Evolutionary conservation across 2,329 filamentous ascomycete species (phyloP).

Genomic region (Fusarium sp.): DNA sequence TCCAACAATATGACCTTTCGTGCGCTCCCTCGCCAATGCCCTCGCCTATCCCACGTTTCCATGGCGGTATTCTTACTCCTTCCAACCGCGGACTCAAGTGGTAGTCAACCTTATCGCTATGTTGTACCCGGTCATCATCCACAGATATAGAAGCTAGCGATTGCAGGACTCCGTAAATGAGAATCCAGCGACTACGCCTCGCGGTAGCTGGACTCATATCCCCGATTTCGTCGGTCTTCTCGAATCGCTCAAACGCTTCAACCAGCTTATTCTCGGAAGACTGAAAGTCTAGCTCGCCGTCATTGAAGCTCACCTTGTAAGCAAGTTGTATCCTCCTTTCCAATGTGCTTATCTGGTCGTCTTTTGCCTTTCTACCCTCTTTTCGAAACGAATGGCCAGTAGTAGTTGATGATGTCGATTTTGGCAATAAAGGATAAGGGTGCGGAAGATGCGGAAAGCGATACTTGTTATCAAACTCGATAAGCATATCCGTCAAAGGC

Average conservation of each 20-base stretch:
- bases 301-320: constrained; percentile 72
- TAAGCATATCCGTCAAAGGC: constrained; percentile 75
- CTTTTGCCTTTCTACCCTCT: constrained; percentile 49
- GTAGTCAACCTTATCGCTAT: constrained; percentile 67
- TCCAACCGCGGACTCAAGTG: constrained; percentile 68
- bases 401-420: constrained; percentile 56
- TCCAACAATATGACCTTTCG: constrained; percentile 68
- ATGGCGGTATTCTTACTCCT: constrained; percentile 62
- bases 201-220: constrained; percentile 68
- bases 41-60: constrained; percentile 55
- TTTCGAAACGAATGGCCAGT: constrained; percentile 49
- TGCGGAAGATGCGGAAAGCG: constrained; percentile 76
- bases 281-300: constrained; percentile 67
- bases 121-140: constrained; percentile 66
- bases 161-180: constrained; percentile 72
- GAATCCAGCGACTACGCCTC: constrained; percentile 70
- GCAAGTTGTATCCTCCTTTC: constrained; percentile 68
- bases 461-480: constrained; percentile 73
- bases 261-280: constrained; percentile 65
- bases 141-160: constrained; percentile 70
- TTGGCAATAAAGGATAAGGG: constrained; percentile 74
- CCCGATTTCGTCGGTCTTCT: constrained; percentile 65
- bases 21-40: constrained; percentile 58
- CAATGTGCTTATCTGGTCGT: constrained; percentile 45
- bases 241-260: constrained; percentile 68